Percentiles rank a stretch among this genome's conserved stretches.
phyloP scores from a whole-genome alignment of 805 yeast species.

The Candida namnaoensis region DNA sequence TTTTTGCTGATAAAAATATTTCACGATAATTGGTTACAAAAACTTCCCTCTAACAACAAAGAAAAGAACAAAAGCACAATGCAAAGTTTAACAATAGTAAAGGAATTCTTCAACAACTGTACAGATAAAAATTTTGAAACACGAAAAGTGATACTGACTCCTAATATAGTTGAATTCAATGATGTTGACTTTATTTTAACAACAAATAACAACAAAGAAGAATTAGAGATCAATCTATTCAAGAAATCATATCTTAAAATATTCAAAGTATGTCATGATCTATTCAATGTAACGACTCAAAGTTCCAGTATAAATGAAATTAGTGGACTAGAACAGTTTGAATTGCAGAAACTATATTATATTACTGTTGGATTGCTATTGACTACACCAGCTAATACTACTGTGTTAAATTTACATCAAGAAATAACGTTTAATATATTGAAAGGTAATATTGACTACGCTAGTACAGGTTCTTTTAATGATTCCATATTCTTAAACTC shows the following conservation, averaged over 20 bases:
- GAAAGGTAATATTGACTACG: neutral
- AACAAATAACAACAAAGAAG: conserved; percentile 1
- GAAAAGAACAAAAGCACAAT: too few relatives aligned
- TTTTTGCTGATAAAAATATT: too few relatives aligned
- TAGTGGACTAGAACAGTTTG: neutral
- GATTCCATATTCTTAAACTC: conserved; percentile 1
- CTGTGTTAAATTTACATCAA: conserved; percentile 22
- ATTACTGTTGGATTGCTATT: conserved; percentile 24
- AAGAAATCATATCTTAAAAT: conserved; percentile 19
- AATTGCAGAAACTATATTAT: conserved; percentile 9
- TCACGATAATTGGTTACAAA: too few relatives aligned
- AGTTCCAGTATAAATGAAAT: neutral
- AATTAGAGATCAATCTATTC: conserved; percentile 25
- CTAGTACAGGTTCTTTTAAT: neutral
- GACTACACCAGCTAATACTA: conserved; percentile 27
- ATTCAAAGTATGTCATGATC: conserved; percentile 22
- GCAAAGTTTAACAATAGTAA: too few relatives aligned
- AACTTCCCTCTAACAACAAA: too few relatives aligned
- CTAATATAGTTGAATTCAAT: too few relatives aligned
- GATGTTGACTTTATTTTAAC: too few relatives aligned
- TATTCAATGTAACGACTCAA: conserved; percentile 5
- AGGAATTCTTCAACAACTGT: too few relatives aligned
- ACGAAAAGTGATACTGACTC: too few relatives aligned
- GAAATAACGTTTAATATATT: conserved; percentile 12
- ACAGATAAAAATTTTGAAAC: too few relatives aligned